Evolutionary conservation across 345 rosid species (phyloP).

Genomic region (Dipteronia dyeriana): DNA sequence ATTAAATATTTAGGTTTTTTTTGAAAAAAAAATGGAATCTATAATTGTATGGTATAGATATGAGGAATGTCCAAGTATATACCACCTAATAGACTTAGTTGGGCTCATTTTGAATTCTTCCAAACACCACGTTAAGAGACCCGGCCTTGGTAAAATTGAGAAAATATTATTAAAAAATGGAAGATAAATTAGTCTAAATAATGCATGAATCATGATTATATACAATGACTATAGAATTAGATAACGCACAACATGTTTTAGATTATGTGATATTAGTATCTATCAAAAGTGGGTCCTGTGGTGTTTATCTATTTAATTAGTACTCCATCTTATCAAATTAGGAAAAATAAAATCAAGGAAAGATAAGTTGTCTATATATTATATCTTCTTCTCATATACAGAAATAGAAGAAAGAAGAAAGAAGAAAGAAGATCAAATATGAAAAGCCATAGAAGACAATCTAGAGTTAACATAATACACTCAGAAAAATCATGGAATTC

Average conservation of each 20-base stretch:
- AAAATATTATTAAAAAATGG: neutral
- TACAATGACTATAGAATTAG: constrained; percentile 14
- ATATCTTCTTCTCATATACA: neutral
- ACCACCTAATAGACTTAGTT: no score
- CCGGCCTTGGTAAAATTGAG: no score
- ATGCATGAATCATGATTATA: neutral
- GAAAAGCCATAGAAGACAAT: constrained; percentile 19
- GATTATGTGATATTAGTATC: neutral
- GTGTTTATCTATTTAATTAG: neutral
- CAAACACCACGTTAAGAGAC: no score
- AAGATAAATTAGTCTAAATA: neutral
- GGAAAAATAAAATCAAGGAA: neutral
- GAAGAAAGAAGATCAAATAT: constrained; percentile 11
- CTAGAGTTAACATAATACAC: constrained; percentile 41
- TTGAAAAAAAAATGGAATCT: no score
- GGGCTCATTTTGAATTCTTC: no score
- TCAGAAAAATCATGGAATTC: constrained; percentile 44
- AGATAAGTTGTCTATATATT: neutral
- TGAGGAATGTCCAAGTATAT: no score
- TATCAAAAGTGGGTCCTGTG: constrained; percentile 26
- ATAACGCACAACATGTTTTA: constrained; percentile 8
- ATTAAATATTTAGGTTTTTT: no score
- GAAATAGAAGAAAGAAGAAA: neutral
- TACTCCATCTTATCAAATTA: constrained; percentile 3
- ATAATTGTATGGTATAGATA: no score